Evolutionary conservation across 2,329 filamentous ascomycete species (phyloP), one percentile per base, ranked within the genome.

Genomic region (Trichophyton mentagrophytes): DNA sequence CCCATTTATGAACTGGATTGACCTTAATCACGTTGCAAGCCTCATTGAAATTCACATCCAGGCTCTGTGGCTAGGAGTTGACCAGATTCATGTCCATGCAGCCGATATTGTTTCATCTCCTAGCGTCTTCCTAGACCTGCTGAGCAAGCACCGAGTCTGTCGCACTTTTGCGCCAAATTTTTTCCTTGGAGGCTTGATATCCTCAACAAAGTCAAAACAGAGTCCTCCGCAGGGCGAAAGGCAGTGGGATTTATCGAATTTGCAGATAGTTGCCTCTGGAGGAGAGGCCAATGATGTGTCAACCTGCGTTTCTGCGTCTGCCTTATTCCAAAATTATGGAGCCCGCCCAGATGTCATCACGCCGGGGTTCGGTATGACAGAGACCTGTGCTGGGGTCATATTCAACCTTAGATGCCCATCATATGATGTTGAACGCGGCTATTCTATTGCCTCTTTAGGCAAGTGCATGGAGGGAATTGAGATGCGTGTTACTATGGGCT

Each of bases 1-100:
- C 7, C 65, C 73, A 0, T 74, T 78, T 42, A 65, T 81, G 3
- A 79, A 77, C 62, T 81, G 79, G 79, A 74, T 80, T 13, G 73
- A 73, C 0, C 68, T 82, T 6, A 80, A 84, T 62, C 82, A 84
- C 61, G 79, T 82, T 8, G 81, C 77, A 0, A 76, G 70, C 61
- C 68, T 85, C 2, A 69, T 73, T 1, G 78, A 84, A 58, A 76
- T 79, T 15, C 81, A 84, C 64, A 66, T 84, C 0, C 75, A 76
- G 13, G 78, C 51, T 30, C 78, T 69, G 27, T 63, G 56, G 15
- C 42, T 62, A 13, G 58, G 64, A 33, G 62, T 27, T 17, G 60
- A 66, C 6, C 67, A 69, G 56, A 58, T 69, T 11, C 67, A 69
- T 46, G 60, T 66, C 4, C 61, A 59, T 15, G 60, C 62, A 3